Evolutionary conservation across 1,284 basidiomycete genomes (phyloP).

Genomic region (Ceratobasidium sp.): DNA sequence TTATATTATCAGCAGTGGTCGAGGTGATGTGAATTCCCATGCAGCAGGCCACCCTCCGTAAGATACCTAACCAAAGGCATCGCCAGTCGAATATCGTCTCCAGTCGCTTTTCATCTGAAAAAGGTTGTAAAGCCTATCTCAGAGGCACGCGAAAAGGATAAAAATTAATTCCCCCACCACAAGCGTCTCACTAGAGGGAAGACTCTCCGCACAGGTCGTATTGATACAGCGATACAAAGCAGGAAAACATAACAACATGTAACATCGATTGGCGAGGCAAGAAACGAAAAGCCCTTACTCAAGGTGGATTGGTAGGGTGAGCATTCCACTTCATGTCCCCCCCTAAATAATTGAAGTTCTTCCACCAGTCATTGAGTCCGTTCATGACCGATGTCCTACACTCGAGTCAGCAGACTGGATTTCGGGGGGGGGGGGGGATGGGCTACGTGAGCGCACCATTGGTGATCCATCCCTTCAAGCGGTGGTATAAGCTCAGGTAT

Average conservation of each 20-base stretch:
- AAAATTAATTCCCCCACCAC: too few species aligned
- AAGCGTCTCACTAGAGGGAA: too few species aligned
- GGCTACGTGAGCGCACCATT: constrained; percentile 8
- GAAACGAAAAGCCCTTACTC: not conserved
- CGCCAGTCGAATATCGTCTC: too few species aligned
- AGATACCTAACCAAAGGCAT: too few species aligned
- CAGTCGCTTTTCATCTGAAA: too few species aligned
- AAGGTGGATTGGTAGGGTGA: not conserved
- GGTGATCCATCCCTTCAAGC: constrained; percentile 31
- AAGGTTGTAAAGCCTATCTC: too few species aligned
- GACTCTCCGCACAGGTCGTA: not conserved
- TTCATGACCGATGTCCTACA: constrained; percentile 28
- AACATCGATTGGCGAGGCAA: not conserved
- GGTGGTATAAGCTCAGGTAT: constrained; percentile 37
- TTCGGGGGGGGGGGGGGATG: not conserved
- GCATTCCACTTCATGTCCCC: not conserved
- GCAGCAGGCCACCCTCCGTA: too few species aligned
- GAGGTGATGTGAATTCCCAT: too few species aligned
- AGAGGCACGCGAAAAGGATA: too few species aligned
- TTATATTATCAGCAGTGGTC: too few species aligned
- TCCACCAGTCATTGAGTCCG: constrained; percentile 37
- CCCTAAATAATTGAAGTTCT: constrained; percentile 32
- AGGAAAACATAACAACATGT: not conserved
- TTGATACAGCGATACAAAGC: not conserved
- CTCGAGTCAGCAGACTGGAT: too few species aligned